These are phyloP conservation scores for Chlamydomonas sphaeroides DNA, from an alignment of 139 green algal species.

Conservation along the genomic window DNA sequence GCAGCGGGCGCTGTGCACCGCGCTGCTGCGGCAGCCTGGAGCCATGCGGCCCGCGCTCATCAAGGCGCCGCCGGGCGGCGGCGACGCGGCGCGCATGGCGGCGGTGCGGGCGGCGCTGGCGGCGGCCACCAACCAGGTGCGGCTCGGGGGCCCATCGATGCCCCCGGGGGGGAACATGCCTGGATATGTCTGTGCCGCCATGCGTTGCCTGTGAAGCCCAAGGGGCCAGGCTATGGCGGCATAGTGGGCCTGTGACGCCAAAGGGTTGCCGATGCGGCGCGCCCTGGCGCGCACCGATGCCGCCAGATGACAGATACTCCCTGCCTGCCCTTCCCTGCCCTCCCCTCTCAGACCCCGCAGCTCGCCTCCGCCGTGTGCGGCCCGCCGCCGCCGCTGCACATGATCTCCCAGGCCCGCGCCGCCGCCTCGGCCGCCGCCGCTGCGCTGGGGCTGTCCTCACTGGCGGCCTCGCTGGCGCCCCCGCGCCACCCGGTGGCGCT, in stretches of 20 bases:
- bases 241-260: too few species aligned
- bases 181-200: too few species aligned
- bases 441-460: not conserved
- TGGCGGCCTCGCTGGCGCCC: not conserved
- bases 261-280: too few species aligned
- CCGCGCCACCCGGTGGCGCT: not conserved
- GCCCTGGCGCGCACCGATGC: too few species aligned
- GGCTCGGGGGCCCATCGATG: too few species aligned
- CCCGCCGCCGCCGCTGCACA: not conserved
- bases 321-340: not conserved
- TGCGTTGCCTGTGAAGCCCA: too few species aligned
- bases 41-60: not conserved
- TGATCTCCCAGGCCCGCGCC: not conserved
- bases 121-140: not conserved
- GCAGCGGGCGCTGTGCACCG: conserved; percentile 12
- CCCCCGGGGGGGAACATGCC: not conserved
- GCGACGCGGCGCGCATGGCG: not conserved
- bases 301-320: too few species aligned
- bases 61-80: not conserved
- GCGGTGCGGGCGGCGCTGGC: not conserved
- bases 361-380: conserved; percentile 1
- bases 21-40: not conserved
- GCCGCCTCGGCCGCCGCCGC: not conserved
- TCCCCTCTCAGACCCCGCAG: conserved; percentile 1
- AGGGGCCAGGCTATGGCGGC: too few species aligned